A percentile compares a stretch with the other conserved stretches of the same genome.
Conservation (phyloP, 169 alveolate genomes). For the Cryptosporidium ubiquitum region DNA sequence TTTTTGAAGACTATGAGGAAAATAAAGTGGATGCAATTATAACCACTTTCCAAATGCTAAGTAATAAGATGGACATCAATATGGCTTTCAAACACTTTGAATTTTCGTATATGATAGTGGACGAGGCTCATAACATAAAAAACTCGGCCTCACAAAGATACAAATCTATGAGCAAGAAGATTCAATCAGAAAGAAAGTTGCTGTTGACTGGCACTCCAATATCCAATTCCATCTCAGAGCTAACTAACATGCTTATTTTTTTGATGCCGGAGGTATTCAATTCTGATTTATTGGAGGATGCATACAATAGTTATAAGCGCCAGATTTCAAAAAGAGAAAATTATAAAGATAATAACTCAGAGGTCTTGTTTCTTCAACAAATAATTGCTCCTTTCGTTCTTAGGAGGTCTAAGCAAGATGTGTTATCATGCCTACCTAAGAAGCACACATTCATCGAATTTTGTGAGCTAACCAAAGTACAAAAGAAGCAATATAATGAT, state of each 20-base stretch:
- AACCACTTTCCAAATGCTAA: constrained; percentile 66
- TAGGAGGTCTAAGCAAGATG: constrained; percentile 87
- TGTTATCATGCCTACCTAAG: constrained; percentile 86
- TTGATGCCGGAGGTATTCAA: constrained; percentile 90
- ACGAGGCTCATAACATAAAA: constrained; percentile 93
- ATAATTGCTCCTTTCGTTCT: constrained; percentile 90
- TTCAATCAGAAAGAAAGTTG: constrained; percentile 85
- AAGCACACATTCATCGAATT: constrained; percentile 79
- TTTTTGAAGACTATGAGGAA: constrained; percentile 34
- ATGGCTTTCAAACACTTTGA: constrained; percentile 56
- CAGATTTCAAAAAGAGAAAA: not conserved
- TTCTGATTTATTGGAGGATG: constrained; percentile 80
- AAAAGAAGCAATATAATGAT: constrained; percentile 11
- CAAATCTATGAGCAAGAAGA: constrained; percentile 84
- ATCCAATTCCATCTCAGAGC: constrained; percentile 80
- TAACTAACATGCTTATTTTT: constrained; percentile 88
- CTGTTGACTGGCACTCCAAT: constrained; percentile 89
- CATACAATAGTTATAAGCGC: constrained; percentile 80
- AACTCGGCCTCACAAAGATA: constrained; percentile 88
- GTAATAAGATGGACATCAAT: constrained; percentile 43
- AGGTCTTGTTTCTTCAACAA: constrained; percentile 81
- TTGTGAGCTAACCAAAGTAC: constrained; percentile 41
- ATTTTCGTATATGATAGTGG: constrained; percentile 86
- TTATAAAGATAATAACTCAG: constrained; percentile 49
- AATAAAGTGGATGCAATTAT: constrained; percentile 32